Base-by-base conservation (phyloP, 768 basidiomycete genomes). In the Calocera viscosa region DNA sequence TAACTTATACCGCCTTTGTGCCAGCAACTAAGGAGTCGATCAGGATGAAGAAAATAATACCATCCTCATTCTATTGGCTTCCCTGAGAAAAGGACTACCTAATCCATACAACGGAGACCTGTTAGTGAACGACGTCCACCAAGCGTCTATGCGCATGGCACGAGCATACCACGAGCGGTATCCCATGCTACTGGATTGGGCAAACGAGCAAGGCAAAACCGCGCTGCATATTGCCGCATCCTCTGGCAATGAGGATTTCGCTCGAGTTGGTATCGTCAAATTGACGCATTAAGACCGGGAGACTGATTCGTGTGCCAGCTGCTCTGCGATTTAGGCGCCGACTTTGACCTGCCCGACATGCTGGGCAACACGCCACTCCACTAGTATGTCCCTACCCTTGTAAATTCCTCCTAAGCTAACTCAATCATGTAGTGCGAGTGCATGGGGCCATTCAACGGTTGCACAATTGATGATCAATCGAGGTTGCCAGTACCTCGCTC, bases 1-100 rank as follows among this genome's bases (percentile, higher is more conserved):
- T 68, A 28, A 34, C 14, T 22, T 12, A 34, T 66, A 19, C 2
- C 40, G 30, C 32, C 47, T 22, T 19, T 1, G 39, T 14, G 26
- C 67, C 67, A n/a, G 66, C 38, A 1, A 14, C 49, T 64, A 38
- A 30, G 17, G 47, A 32, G 47, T 39, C 63, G 38, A 3, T 28
- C 72, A 96, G 94, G 94, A 97, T 74, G 84, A 84, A 5, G 93
- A 95, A 73, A 90, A 90, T 72, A 94, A 94, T 74, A 96, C 94
- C 0, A 88, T 96, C 53, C 85, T 96, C 60, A 92, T 94, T 80
- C 81, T 95, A 12, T 83, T 97, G n/a, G 92, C 94, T 28, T 91
- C 92, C 71, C 80, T 88, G 47, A 87, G 83, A 65, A 84, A 88
- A 5, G 76, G 78, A 1, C 72, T 76, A 40, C 75, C 79, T 11